phyloP scores from a whole-genome alignment of 2,329 filamentous ascomycete genomes.

The Sodiomyces alkalinus region DNA sequence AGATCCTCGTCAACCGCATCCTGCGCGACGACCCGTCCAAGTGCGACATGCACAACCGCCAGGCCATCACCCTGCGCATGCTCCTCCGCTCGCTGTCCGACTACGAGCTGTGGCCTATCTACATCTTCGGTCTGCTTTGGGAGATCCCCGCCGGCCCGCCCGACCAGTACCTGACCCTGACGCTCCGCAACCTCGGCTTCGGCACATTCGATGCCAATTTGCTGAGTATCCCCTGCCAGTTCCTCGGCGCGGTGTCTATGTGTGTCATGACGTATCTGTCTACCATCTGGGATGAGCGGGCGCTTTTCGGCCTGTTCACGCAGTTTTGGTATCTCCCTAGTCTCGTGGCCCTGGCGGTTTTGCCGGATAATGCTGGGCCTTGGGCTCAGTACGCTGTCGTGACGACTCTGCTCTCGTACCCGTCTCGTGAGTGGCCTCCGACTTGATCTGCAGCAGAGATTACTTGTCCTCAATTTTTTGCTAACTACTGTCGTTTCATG shows the following conservation, averaged over 20 bases:
- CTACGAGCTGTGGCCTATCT: constrained; percentile 41
- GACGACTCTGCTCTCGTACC: constrained; percentile 16
- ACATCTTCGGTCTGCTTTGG: constrained; percentile 30
- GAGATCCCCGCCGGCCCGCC: constrained; percentile 11
- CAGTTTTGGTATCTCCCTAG: constrained; percentile 19
- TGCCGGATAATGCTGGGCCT: constrained; percentile 12
- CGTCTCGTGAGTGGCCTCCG: constrained; percentile 10
- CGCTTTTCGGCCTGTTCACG: constrained; percentile 14
- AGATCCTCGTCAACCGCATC: constrained; percentile 40
- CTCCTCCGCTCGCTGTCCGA: constrained; percentile 33
- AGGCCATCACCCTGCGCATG: constrained; percentile 28
- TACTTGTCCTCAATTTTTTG: too few species aligned
- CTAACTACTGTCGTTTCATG: constrained; percentile 6
- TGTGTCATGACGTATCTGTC: constrained; percentile 15
- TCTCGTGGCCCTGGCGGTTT: constrained; percentile 15
- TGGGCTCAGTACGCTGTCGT: constrained; percentile 17
- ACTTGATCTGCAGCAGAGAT: too few species aligned
- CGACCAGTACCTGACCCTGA: constrained; percentile 13
- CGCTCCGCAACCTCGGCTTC: constrained; percentile 11
- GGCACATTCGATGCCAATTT: constrained; percentile 33
- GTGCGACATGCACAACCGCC: constrained; percentile 38
- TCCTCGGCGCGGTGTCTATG: constrained; percentile 7
- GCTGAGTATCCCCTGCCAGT: constrained; percentile 7
- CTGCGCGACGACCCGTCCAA: constrained; percentile 39
- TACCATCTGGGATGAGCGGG: constrained; percentile 14